Conservation (phyloP, 352 stramenopile genomes). For the Phytopythium cucurbitacearum region DNA sequence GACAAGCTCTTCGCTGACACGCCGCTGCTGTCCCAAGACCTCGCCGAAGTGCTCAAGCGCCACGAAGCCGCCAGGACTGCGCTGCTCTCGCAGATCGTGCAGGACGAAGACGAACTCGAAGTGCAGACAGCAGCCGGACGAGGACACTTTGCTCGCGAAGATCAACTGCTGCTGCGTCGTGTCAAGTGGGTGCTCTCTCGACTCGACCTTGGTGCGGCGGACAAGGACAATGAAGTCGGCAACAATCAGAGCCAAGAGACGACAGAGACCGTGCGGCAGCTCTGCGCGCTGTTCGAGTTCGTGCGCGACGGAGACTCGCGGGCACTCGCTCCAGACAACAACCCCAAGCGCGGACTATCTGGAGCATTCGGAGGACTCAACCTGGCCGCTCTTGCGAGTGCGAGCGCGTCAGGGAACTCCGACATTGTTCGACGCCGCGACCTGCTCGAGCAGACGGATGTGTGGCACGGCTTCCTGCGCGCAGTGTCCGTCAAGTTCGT, state of each 20-base stretch:
- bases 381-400: slow-evolving; percentile 1
- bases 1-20: slow-evolving; percentile 67
- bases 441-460: slow-evolving; percentile 28
- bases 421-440: slow-evolving; percentile 25
- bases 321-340: slow-evolving; percentile 42
- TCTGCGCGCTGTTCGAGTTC: slow-evolving; percentile 77
- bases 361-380: slow-evolving; percentile 5
- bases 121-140: slow-evolving; percentile 8
- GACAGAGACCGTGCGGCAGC: slow-evolving; percentile 41
- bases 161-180: slow-evolving; percentile 65
- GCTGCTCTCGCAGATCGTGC: slow-evolving; percentile 40
- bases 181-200: slow-evolving; percentile 79
- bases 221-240: slow-evolving; percentile 2
- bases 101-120: slow-evolving; percentile 56
- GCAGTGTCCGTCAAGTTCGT: slow-evolving; percentile 66
- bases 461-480: slow-evolving; percentile 61
- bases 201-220: slow-evolving; percentile 36
- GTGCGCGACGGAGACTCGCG: slow-evolving; percentile 48
- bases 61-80: slow-evolving; percentile 34
- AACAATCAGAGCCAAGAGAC: slow-evolving; percentile 8
- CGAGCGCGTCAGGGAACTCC: background rate
- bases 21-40: slow-evolving; percentile 56
- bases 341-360: slow-evolving; percentile 26
- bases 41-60: slow-evolving; percentile 55
- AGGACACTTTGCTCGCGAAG: slow-evolving; percentile 14